These are phyloP conservation scores for Phialocephala subalpina DNA, from an alignment of 2,329 filamentous ascomycete genomes.

Conservation along the genomic window DNA sequence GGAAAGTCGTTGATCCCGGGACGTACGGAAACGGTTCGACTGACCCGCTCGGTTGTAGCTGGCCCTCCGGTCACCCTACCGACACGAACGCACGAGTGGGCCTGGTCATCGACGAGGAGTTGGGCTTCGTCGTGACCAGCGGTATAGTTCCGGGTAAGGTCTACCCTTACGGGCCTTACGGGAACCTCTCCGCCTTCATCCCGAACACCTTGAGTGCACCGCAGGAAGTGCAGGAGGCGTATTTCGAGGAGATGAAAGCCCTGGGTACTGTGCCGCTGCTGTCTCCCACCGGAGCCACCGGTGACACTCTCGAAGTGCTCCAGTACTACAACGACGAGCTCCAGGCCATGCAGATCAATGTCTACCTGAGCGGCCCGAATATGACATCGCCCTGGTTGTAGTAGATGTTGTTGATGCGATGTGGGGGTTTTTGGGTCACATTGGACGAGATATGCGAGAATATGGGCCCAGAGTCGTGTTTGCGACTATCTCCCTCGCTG, in stretches of 20 bases:
- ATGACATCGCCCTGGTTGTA: constrained; percentile 34
- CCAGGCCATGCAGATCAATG: constrained; percentile 36
- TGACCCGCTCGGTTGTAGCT: constrained; percentile 30
- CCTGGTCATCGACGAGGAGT: constrained; percentile 35
- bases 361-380: constrained; percentile 33
- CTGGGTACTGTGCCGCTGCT: constrained; percentile 27
- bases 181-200: constrained; percentile 33
- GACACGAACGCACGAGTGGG: constrained; percentile 30
- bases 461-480: too few species aligned
- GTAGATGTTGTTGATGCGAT: too few species aligned
- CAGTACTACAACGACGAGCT: constrained; percentile 35
- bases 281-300: constrained; percentile 29
- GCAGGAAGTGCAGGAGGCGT: constrained; percentile 33
- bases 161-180: constrained; percentile 32
- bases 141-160: constrained; percentile 34
- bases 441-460: too few species aligned
- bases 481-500: too few species aligned
- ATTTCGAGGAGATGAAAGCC: constrained; percentile 27
- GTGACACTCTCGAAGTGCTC: constrained; percentile 36
- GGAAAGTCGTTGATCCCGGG: constrained; percentile 34
- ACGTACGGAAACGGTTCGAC: constrained; percentile 32
- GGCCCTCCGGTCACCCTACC: constrained; percentile 32
- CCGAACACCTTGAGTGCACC: constrained; percentile 29
- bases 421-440: neutral
- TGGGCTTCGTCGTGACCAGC: constrained; percentile 35